phyloP scores from a whole-genome alignment of 371 early-diverging fungal genomes.

The Parasitella parasitica region DNA sequence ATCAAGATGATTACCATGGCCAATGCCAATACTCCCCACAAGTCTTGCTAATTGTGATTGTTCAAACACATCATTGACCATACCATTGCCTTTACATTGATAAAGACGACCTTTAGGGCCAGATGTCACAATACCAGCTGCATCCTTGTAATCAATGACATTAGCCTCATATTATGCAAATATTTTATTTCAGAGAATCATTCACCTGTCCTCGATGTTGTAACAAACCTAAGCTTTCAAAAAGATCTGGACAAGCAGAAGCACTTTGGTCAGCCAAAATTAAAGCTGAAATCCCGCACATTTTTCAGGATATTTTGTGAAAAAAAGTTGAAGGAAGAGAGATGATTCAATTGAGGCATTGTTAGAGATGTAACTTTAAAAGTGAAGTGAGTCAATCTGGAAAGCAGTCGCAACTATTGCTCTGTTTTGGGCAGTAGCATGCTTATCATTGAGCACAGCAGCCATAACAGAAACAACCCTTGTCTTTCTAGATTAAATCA shows the following conservation, averaged over 20 bases:
- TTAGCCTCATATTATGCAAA: not conserved
- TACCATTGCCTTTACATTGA: constrained; percentile 97
- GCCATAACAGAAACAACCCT: not conserved
- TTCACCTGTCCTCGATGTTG: constrained; percentile 98
- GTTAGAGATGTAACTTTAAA: not conserved
- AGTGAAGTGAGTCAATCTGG: not conserved
- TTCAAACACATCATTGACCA: constrained; percentile 95
- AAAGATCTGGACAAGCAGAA: constrained; percentile 80
- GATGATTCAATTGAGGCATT: not conserved
- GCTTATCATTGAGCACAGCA: not conserved
- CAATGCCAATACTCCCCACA: constrained; percentile 88
- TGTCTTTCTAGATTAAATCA: not conserved
- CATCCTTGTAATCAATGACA: constrained; percentile 70
- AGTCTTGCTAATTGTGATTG: constrained; percentile 72
- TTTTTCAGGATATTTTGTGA: no score
- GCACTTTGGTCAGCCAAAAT: constrained; percentile 79
- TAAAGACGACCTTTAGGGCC: constrained; percentile 92
- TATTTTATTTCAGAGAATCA: not conserved
- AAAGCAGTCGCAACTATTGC: not conserved
- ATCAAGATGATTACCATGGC: constrained; percentile 76
- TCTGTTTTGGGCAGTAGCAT: not conserved
- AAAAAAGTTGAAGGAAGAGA: not conserved
- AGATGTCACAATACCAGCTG: constrained; percentile 98
- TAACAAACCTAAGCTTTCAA: constrained; percentile 88
- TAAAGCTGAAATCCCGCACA: constrained; percentile 93